Percentiles rank a stretch among this genome's conserved stretches.
phyloP scores from a whole-genome alignment of 768 basidiomycete species.

The Sarcodon aspratus region DNA sequence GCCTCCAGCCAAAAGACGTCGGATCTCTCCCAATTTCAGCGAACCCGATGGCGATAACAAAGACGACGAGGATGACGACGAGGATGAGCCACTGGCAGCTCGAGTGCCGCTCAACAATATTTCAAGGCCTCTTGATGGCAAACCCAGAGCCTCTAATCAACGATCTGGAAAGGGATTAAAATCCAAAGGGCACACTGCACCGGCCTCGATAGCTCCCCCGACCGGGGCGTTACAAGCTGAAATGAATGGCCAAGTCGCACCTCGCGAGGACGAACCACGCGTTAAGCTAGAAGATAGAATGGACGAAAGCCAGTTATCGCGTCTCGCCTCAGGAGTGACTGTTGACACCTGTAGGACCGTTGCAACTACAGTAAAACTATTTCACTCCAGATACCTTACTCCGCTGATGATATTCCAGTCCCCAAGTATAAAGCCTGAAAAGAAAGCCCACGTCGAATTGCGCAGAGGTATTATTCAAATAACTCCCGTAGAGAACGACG shows the following conservation, averaged over 20 bases:
- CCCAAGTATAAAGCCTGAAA: conserved; percentile 44
- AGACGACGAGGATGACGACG: conserved; percentile 9
- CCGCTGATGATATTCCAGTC: conserved; percentile 24
- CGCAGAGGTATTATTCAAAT: conserved; percentile 76
- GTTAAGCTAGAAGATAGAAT: conserved; percentile 72
- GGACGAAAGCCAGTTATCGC: conserved; percentile 65
- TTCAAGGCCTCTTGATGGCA: conserved; percentile 14
- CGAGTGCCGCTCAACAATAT: conserved; percentile 13
- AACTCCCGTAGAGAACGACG: conserved; percentile 76
- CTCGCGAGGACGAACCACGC: conserved; percentile 23
- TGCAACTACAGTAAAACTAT: conserved; percentile 36
- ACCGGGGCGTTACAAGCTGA: conserved; percentile 25
- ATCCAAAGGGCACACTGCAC: conserved; percentile 47
- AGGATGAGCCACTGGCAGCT: conserved; percentile 14
- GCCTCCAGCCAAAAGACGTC: neutral
- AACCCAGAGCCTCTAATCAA: conserved; percentile 3
- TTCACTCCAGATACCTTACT: neutral
- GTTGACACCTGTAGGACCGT: conserved; percentile 47
- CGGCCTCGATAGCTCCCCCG: conserved; percentile 30
- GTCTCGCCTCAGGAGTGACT: conserved; percentile 72
- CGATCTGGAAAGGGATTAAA: conserved; percentile 26
- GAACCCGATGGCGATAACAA: neutral
- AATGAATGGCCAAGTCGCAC: conserved; percentile 35
- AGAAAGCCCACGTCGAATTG: conserved; percentile 72
- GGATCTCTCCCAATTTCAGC: neutral